Percentiles rank a stretch among this genome's conserved stretches.
phyloP scores from a whole-genome alignment of 371 early-diverging fungal species.

The Mortierella sp. region DNA sequence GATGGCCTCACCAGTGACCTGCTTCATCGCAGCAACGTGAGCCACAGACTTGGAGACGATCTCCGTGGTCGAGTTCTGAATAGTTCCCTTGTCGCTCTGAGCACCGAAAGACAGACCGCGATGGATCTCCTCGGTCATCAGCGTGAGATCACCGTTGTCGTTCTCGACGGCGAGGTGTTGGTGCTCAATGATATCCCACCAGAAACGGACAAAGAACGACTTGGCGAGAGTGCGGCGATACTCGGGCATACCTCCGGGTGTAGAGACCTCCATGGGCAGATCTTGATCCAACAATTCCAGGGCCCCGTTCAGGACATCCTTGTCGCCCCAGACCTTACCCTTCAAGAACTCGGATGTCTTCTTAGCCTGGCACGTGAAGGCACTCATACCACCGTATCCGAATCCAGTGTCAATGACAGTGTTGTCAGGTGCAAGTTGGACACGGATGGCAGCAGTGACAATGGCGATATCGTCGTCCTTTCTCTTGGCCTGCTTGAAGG shows the following conservation, averaged over 20 bases:
- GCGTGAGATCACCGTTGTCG: constrained; percentile 44
- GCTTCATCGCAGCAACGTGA: constrained; percentile 80
- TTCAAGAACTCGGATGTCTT: constrained; percentile 48
- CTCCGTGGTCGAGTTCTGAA: constrained; percentile 39
- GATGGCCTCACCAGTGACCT: constrained; percentile 82
- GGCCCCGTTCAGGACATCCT: constrained; percentile 55
- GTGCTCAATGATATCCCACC: constrained; percentile 61
- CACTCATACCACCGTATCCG: constrained; percentile 83
- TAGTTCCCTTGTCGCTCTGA: constrained; percentile 57
- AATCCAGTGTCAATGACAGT: constrained; percentile 64
- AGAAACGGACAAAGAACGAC: constrained; percentile 79
- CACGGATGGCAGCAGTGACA: constrained; percentile 75
- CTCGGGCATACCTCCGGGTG: constrained; percentile 84
- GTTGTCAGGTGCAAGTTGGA: constrained; percentile 58
- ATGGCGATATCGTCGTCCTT: constrained; percentile 87
- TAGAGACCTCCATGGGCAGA: constrained; percentile 65
- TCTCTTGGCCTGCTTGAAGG: constrained; percentile 86
- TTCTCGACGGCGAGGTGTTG: constrained; percentile 39
- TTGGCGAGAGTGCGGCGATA: constrained; percentile 75
- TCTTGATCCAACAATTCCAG: constrained; percentile 60
- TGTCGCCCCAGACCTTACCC: constrained; percentile 65
- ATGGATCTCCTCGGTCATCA: constrained; percentile 57
- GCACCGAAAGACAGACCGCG: constrained; percentile 58
- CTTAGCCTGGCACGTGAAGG: constrained; percentile 65
- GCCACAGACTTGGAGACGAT: constrained; percentile 73